Evolutionary conservation across 352 stramenopile species (phyloP), one percentile per base, ranked within the genome.

Genomic region (Thalassiosira hispida): DNA sequence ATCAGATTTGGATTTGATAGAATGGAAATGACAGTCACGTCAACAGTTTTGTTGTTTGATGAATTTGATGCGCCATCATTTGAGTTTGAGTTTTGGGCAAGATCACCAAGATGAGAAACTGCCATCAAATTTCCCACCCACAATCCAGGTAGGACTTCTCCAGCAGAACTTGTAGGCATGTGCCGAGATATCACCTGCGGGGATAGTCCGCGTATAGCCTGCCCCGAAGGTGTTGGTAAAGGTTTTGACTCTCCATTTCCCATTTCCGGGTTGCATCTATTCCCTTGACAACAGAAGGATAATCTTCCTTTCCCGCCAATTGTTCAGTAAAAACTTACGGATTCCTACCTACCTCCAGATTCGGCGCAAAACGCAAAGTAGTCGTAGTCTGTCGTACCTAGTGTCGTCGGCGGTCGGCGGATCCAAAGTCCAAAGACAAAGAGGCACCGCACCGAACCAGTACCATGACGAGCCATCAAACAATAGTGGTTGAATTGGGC

Each of bases 41-140:
- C 46, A 1, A 67, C 27, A 61, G 44, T 67, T 35, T 72, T 49
- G 31, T 5, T 42, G 49, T 42, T 27, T 53, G 27, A 12, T 16
- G 59, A 40, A 1, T 38, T 29, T 27, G 14, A 40, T 16, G 8
- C 3, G 22, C 1, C 12, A 51, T 3, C n/a, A 12, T 51, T 4
- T 9, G 3, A 3, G 8, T 8, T 3, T 38, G 56, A 64, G 6
- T 38, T 51, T 38, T 47, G 44, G 22, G 42, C 57, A 51, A 81
- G 18, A 35, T 74, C 47, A 27, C 33, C 59, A 22, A 83, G 63
- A 38, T 64, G 33, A 22, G 52, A 65, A 31, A 77, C 31, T 6
- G 77, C 76, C 49, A 63, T 74, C 18, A 84, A 62, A 65, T 80
- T 62, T 1, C 77, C 77, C 1, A 84, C 77, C 69, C 69, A 84